Conservation (phyloP, 352 stramenopile genomes). For the Pythium vanterpoolii region DNA sequence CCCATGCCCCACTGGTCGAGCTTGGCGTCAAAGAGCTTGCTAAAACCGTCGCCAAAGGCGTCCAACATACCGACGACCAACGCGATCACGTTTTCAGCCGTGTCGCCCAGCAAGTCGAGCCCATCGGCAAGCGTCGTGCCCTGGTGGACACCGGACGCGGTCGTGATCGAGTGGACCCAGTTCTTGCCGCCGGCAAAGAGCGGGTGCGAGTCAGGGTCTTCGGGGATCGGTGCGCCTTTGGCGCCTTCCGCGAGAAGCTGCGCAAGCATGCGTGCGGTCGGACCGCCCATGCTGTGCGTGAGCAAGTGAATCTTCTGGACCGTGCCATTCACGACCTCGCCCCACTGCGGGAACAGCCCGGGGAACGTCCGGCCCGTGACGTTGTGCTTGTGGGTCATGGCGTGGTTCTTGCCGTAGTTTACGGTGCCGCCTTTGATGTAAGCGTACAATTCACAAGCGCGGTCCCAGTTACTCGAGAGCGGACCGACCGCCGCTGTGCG, state of each 20-base stretch:
- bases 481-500: slow-evolving; percentile 28
- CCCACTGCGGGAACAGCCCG: slow-evolving; percentile 41
- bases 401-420: slow-evolving; percentile 40
- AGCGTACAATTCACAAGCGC: slow-evolving; percentile 45
- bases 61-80: slow-evolving; percentile 11
- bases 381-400: slow-evolving; percentile 26
- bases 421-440: slow-evolving; percentile 43
- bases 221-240: slow-evolving; percentile 21
- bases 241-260: slow-evolving; percentile 36
- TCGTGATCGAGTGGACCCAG: slow-evolving; percentile 41
- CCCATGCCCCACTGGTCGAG: slow-evolving; percentile 32
- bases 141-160: slow-evolving; percentile 24
- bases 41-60: slow-evolving; percentile 13
- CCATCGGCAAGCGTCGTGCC: slow-evolving; percentile 28
- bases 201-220: slow-evolving; percentile 19
- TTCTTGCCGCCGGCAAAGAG: slow-evolving; percentile 32
- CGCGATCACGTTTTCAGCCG: slow-evolving; percentile 16
- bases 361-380: slow-evolving; percentile 26
- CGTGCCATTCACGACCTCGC: slow-evolving; percentile 29
- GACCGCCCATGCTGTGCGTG: slow-evolving; percentile 40
- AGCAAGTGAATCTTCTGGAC: slow-evolving; percentile 44
- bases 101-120: slow-evolving; percentile 17
- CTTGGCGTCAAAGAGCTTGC: slow-evolving; percentile 27
- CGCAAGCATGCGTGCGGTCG: slow-evolving; percentile 39
- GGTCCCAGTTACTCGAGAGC: slow-evolving; percentile 44